phyloP scores from a whole-genome alignment of 352 stramenopile species.

The Phytophthora multivora region DNA sequence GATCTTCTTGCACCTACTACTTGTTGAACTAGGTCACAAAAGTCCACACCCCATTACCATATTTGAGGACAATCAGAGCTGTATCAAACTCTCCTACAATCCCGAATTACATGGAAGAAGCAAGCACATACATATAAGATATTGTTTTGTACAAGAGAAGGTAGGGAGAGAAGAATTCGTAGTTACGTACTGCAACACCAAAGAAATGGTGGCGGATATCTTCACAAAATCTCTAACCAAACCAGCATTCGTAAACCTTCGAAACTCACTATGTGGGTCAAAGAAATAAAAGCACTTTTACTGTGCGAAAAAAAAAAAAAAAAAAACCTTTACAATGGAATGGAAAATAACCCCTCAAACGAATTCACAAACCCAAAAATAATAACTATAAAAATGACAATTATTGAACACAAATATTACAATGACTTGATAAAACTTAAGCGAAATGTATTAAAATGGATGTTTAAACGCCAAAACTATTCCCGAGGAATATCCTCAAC shows the following conservation, averaged over 20 bases:
- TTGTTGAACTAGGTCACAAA: slow-evolving; percentile 2
- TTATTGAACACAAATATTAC: no score
- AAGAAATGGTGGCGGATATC: neutral
- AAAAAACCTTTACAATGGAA: neutral
- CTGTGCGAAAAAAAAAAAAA: no score
- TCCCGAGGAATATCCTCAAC: no score
- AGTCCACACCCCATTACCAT: neutral
- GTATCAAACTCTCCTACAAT: neutral
- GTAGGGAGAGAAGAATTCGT: neutral
- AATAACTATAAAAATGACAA: neutral
- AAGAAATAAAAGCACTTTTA: neutral
- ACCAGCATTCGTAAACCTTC: neutral
- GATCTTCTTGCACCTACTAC: slow-evolving; percentile 8
- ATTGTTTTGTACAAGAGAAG: neutral
- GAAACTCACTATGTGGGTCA: neutral
- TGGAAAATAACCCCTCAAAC: neutral
- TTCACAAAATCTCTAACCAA: neutral
- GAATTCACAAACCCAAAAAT: neutral
- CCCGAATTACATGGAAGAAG: neutral
- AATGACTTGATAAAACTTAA: slow-evolving; percentile 12
- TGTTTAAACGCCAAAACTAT: no score
- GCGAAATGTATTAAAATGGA: slow-evolving; percentile 12
- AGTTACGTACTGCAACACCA: neutral
- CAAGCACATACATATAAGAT: neutral
- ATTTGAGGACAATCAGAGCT: neutral